A percentile compares a stretch with the other conserved stretches of the same genome.
These are phyloP conservation scores for Pythium brassicae DNA, from an alignment of 352 stramenopile genomes.

Conservation along the genomic window DNA sequence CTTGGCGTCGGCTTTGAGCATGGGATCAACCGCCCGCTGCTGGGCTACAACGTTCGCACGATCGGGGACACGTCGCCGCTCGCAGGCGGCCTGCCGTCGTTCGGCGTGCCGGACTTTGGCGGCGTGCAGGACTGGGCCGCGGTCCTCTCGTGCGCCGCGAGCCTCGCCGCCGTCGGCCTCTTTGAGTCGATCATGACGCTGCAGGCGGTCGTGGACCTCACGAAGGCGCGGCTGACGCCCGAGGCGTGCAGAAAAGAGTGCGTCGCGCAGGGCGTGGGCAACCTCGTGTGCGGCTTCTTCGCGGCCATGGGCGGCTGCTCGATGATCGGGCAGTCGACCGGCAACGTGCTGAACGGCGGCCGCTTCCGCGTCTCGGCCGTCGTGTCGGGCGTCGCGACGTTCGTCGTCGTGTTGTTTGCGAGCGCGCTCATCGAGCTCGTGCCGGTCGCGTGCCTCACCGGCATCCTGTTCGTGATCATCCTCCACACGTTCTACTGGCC, in stretches of 20 bases:
- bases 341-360: constrained; percentile 86
- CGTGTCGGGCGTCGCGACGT: constrained; percentile 55
- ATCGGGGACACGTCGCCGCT: constrained; percentile 73
- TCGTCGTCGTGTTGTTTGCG: constrained; percentile 78
- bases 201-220: constrained; percentile 90
- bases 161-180: constrained; percentile 87
- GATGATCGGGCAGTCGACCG: constrained; percentile 92
- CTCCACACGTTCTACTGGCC: constrained; percentile 91
- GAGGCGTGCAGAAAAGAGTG: constrained; percentile 70
- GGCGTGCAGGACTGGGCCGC: constrained; percentile 55
- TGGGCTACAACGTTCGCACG: constrained; percentile 70
- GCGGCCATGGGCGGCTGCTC: constrained; percentile 93
- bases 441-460: constrained; percentile 79
- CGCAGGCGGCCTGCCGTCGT: constrained; percentile 44
- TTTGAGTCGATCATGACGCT: constrained; percentile 95
- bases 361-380: constrained; percentile 66
- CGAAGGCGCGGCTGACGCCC: constrained; percentile 65
- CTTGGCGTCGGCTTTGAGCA: constrained; percentile 85
- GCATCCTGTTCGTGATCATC: constrained; percentile 87
- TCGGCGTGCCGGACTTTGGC: constrained; percentile 40
- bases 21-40: constrained; percentile 72
- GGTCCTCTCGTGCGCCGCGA: constrained; percentile 86
- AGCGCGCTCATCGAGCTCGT: constrained; percentile 82
- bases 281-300: constrained; percentile 90
- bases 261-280: constrained; percentile 87